Evolutionary conservation across 139 green algal species (phyloP), one percentile per base, ranked within the genome.

Genomic region (Gonium pectorale): DNA sequence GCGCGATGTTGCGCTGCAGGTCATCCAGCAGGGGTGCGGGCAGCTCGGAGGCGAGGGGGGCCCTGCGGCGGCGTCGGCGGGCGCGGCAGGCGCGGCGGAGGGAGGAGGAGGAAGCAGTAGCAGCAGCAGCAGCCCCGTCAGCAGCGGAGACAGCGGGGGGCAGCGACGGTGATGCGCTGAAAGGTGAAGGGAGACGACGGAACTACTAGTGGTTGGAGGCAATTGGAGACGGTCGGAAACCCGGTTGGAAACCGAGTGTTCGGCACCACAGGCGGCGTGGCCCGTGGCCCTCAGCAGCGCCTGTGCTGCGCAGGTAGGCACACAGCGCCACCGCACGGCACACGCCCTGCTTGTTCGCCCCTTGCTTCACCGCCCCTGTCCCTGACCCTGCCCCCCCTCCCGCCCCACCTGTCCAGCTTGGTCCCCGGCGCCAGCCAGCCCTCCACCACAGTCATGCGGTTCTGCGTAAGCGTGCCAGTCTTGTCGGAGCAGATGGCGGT

Each of bases 401-500:
- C 22, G n/a, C 60, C 35, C 9, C 49, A 79, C 70, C 70, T 52
- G 49, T 87, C 67, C 22, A 83, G 31, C 40, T 90, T 87, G 4
- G 77, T 86, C n/a, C 93, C 96, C 11, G 71, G 51, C 22, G 74
- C 78, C 67, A 98, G 93, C 94, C 94, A 98, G 41, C 91, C 94
- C 79, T 95, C 90, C 22, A 97, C 94, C 59, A 99, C 96, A 0
- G 97, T 99, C 97, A 99, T 99, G 78, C 94, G 92, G 87, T 98
- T 98, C 74, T 95, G 97, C 44, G 96, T 98, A 63, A 98, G 91
- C 1, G 96, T 98, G 75, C 96, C 95, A 22, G 97, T 99, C 92
- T 99, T 99, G 92, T 99, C 97, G 21, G 90, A 95, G 88, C 96
- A 99, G 89, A 99, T 99, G 60, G 97, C 94, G 19, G 93, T 96